phyloP scores from a whole-genome alignment of 2,329 filamentous ascomycete genomes.

The Fusarium hostae region DNA sequence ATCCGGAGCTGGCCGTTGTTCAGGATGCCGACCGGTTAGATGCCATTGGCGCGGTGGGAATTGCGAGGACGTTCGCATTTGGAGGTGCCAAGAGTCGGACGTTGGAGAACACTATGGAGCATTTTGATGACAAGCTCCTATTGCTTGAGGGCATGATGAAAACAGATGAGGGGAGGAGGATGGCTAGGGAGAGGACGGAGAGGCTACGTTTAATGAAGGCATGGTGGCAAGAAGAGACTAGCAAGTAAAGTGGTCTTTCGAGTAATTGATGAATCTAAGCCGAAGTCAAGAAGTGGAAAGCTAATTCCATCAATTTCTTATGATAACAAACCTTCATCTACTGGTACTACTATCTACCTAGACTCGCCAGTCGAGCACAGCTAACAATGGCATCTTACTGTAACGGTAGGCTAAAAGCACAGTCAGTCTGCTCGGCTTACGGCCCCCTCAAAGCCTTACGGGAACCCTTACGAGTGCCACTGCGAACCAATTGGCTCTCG shows the following conservation, averaged over 20 bases:
- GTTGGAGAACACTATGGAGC: conserved; percentile 74
- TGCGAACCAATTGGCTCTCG: conserved; percentile 24
- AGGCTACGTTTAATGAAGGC: conserved; percentile 63
- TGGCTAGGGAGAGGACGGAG: conserved; percentile 65
- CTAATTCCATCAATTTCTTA: background rate
- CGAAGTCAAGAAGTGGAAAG: background rate
- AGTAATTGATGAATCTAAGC: background rate
- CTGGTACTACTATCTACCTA: background rate
- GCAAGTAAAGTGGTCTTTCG: conserved; percentile 2
- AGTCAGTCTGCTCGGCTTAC: conserved; percentile 12
- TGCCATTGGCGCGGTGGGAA: conserved; percentile 86
- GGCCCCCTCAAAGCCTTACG: conserved; percentile 1
- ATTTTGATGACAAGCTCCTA: conserved; percentile 82
- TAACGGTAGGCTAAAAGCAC: conserved; percentile 17
- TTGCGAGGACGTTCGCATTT: conserved; percentile 74
- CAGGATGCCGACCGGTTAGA: conserved; percentile 96
- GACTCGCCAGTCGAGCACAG: background rate
- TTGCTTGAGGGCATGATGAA: conserved; percentile 73
- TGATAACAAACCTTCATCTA: background rate
- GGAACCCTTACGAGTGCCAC: background rate
- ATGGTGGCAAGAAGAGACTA: conserved; percentile 68
- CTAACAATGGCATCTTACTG: background rate
- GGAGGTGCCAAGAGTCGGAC: conserved; percentile 71
- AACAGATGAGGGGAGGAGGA: conserved; percentile 63
- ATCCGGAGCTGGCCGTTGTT: conserved; percentile 77